phyloP scores from a whole-genome alignment of 2,329 filamentous ascomycete species.

The Fusarium mangiferae region DNA sequence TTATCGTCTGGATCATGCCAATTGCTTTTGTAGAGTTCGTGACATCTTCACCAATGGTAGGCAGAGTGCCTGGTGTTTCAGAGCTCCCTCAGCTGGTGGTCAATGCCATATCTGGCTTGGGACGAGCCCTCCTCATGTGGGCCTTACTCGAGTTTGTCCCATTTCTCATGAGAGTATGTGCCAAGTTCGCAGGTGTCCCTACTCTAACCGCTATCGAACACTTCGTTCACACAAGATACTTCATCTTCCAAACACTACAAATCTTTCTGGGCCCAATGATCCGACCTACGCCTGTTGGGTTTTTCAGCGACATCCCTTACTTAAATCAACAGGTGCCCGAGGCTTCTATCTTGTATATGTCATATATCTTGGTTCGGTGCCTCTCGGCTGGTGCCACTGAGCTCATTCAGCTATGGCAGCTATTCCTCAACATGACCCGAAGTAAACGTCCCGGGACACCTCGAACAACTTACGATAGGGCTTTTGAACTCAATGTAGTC shows the following conservation, averaged over 20 bases:
- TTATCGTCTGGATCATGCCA: background rate
- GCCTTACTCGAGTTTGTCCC: background rate
- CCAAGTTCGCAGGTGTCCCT: fast-evolving
- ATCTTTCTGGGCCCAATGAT: background rate
- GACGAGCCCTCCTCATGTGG: fast-evolving
- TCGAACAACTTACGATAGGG: fast-evolving
- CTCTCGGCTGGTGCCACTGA: background rate
- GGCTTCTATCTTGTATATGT: background rate
- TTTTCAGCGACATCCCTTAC: fast-evolving
- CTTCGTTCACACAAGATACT: background rate
- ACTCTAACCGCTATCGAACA: background rate
- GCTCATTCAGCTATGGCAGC: background rate
- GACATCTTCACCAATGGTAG: background rate
- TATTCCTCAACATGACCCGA: background rate
- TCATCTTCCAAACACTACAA: background rate
- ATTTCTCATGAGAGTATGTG: background rate
- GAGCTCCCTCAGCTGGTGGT: background rate
- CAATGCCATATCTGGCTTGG: background rate
- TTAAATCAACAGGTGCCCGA: fast-evolving
- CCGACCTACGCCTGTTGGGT: background rate
- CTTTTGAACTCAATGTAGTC: background rate
- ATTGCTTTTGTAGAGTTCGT: fast-evolving
- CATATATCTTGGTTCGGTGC: background rate
- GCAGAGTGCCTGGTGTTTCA: fast-evolving
- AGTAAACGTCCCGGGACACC: background rate